Conservation (phyloP, 73 alveolate genomes). For the Paramecium caudatum region DNA sequence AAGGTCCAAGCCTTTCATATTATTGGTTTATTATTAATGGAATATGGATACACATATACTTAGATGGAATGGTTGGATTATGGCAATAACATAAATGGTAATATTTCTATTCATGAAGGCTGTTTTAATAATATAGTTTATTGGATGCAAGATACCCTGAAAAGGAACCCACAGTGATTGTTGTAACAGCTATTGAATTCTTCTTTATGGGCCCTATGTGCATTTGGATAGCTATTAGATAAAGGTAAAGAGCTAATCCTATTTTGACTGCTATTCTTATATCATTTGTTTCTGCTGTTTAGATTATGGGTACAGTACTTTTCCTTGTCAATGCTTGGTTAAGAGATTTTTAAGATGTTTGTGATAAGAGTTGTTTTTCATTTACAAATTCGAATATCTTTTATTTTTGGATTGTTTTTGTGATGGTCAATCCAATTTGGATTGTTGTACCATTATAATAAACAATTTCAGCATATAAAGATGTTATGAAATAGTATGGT, state of each 20-base stretch:
- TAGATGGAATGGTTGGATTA: constrained; percentile 61
- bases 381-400: constrained; percentile 57
- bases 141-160: constrained; percentile 61
- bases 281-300: constrained; percentile 16
- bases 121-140: not conserved
- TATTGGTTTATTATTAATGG: constrained; percentile 55
- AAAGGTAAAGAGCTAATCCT: constrained; percentile 26
- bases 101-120: not conserved
- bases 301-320: constrained; percentile 54
- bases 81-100: constrained; percentile 8
- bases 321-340: not conserved
- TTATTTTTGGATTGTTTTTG: constrained; percentile 74
- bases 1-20: constrained; percentile 44
- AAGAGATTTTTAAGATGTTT: constrained; percentile 55
- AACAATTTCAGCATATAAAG: not conserved
- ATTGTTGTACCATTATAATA: constrained; percentile 63
- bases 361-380: constrained; percentile 63
- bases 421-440: constrained; percentile 73
- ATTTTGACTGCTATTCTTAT: not conserved
- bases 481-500: not conserved
- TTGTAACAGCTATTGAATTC: constrained; percentile 29
- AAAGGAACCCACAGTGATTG: constrained; percentile 22
- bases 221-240: constrained; percentile 40
- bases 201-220: constrained; percentile 66
- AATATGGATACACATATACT: constrained; percentile 55